These are phyloP conservation scores for Xylariaceae sp. DNA, from an alignment of 2,329 filamentous ascomycete species.

Conservation along the genomic window DNA sequence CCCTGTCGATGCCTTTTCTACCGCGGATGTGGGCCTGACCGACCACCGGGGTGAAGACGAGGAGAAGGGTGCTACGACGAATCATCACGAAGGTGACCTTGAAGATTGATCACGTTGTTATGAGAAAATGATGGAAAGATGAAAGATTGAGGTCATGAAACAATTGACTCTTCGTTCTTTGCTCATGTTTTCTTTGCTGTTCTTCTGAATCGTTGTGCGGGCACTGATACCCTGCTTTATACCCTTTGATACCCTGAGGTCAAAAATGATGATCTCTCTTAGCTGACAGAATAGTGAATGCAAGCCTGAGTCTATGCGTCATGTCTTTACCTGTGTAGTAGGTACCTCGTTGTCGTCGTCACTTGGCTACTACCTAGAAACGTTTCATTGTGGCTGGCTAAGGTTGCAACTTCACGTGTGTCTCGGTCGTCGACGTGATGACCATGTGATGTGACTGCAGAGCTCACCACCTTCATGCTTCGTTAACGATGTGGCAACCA, in stretches of 20 bases:
- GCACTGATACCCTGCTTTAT: not conserved
- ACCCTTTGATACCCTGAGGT: not conserved
- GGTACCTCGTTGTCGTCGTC: not conserved
- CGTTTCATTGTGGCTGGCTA: no score
- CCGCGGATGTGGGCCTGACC: constrained; percentile 39
- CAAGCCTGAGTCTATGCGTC: not conserved
- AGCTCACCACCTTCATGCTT: not conserved
- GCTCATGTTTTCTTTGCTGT: not conserved
- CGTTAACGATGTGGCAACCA: not conserved
- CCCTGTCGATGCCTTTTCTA: constrained; percentile 54
- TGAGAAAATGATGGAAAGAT: not conserved
- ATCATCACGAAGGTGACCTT: not conserved
- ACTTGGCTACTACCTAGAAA: not conserved
- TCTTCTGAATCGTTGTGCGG: not conserved
- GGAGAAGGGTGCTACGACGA: constrained; percentile 16
- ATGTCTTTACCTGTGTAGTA: not conserved
- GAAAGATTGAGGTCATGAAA: not conserved
- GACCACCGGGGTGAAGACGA: constrained; percentile 19
- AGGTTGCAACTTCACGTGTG: not conserved
- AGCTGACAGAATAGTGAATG: not conserved
- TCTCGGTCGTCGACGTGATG: not conserved
- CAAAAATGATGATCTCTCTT: not conserved
- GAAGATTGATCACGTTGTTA: not conserved
- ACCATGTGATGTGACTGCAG: not conserved
- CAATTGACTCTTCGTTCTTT: not conserved